These are phyloP conservation scores for Solanum hybrid DNA, from an alignment of 305 asterid species.

Conservation along the genomic window DNA sequence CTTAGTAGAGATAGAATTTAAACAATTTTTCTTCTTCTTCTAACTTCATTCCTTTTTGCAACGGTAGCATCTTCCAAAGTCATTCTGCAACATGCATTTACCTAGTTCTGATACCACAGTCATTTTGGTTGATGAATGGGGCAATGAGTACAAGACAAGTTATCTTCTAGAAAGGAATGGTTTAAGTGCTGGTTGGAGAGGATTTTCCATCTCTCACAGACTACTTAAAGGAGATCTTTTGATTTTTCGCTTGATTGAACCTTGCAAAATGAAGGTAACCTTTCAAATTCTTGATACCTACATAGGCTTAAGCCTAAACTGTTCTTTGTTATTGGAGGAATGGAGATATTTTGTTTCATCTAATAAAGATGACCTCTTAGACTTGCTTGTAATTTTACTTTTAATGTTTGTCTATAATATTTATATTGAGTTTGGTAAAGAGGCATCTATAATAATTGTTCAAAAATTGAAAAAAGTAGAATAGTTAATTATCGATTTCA, in stretches of 20 bases:
- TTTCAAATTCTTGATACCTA: not conserved
- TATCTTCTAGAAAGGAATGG: slow-evolving; percentile 65
- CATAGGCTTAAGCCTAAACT: not conserved
- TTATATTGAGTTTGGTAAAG: not conserved
- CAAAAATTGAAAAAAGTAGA: not conserved
- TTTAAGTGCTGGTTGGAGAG: slow-evolving; percentile 93
- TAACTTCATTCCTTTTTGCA: not conserved
- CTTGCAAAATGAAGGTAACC: slow-evolving; percentile 77
- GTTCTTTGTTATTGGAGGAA: not conserved
- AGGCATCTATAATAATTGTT: not conserved
- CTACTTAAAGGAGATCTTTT: slow-evolving; percentile 69
- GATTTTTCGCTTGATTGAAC: slow-evolving; percentile 56
- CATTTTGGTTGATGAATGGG: slow-evolving; percentile 77
- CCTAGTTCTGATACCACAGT: slow-evolving; percentile 53
- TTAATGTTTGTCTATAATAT: not conserved
- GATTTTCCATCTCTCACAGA: slow-evolving; percentile 55
- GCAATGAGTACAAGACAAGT: slow-evolving; percentile 55
- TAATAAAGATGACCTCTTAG: not conserved
- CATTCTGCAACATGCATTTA: slow-evolving; percentile 44
- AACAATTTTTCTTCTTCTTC: not conserved
- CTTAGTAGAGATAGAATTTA: not conserved
- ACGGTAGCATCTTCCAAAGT: slow-evolving; percentile 62
- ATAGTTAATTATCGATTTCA: not conserved
- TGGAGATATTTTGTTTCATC: not conserved
- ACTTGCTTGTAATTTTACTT: not conserved